These are phyloP conservation scores for Backusella tarrabulga DNA, from an alignment of 192 early-diverging fungal species.

Conservation along the genomic window DNA sequence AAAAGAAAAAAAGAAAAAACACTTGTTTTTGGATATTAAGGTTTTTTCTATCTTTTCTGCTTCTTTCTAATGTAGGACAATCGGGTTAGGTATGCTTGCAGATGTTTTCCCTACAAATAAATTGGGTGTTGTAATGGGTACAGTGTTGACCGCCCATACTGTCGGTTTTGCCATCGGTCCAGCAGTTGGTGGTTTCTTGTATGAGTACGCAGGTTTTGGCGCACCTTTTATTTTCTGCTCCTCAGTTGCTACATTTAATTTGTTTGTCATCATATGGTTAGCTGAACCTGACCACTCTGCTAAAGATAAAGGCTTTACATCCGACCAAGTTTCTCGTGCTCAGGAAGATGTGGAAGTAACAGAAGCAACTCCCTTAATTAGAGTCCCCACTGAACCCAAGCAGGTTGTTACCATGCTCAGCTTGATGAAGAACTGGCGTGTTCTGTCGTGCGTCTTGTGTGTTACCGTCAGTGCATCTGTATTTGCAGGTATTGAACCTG, in stretches of 20 bases:
- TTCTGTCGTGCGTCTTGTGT: constrained; percentile 41
- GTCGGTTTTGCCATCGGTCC: constrained; percentile 72
- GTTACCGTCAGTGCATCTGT: constrained; percentile 49
- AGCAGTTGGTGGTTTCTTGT: constrained; percentile 63
- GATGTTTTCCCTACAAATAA: constrained; percentile 65
- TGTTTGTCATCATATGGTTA: constrained; percentile 59
- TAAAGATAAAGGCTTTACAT: background rate
- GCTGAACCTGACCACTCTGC: constrained; percentile 48
- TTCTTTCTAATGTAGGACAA: constrained; percentile 43
- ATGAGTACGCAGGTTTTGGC: constrained; percentile 60
- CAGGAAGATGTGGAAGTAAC: constrained; percentile 15
- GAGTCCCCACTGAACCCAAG: constrained; percentile 4
- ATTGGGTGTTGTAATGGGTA: constrained; percentile 71
- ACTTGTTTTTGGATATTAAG: background rate
- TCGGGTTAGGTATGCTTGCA: constrained; percentile 70
- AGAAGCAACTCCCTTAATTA: background rate
- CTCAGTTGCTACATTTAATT: constrained; percentile 56
- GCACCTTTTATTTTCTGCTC: constrained; percentile 72
- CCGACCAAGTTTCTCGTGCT: constrained; percentile 1
- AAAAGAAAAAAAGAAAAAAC: background rate
- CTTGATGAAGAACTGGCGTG: constrained; percentile 46
- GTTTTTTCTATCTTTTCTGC: background rate
- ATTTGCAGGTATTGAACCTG: constrained; percentile 58
- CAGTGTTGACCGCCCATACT: constrained; percentile 63
- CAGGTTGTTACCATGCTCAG: constrained; percentile 37